Percentiles rank a stretch among this genome's conserved stretches.
Evolutionary conservation across 192 early-diverging fungal genomes (phyloP).

Genomic region (Gorgonomyces haynaldii): DNA sequence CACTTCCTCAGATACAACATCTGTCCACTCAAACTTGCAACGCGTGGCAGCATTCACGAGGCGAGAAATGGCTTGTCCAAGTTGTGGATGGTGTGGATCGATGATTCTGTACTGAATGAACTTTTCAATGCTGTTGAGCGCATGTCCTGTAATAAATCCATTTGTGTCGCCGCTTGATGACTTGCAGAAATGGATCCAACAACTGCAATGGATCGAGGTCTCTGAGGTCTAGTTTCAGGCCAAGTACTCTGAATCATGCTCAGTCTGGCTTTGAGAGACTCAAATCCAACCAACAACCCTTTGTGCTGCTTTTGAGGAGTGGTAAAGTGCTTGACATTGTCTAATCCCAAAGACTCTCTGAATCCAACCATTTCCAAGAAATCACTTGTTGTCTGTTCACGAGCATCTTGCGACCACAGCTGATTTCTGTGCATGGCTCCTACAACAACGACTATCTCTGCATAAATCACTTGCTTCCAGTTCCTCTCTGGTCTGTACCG

Average conservation of each 20-base stretch:
- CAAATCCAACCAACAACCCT: slow-evolving; percentile 58
- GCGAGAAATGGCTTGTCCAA: slow-evolving; percentile 56
- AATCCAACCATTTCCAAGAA: slow-evolving; percentile 60
- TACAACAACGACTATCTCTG: slow-evolving; percentile 63
- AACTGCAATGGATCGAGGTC: slow-evolving; percentile 48
- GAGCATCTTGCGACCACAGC: slow-evolving; percentile 42
- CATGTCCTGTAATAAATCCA: slow-evolving; percentile 84
- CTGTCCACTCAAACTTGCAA: slow-evolving; percentile 93
- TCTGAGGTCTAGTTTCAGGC: slow-evolving; percentile 14
- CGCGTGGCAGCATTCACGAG: slow-evolving; percentile 78
- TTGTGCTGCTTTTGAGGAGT: slow-evolving; percentile 34
- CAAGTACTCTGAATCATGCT: slow-evolving; percentile 32
- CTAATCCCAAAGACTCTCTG: background rate
- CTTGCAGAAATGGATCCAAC: slow-evolving; percentile 85
- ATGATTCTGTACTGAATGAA: slow-evolving; percentile 78
- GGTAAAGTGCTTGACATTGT: slow-evolving; percentile 2
- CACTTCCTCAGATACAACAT: slow-evolving; percentile 86
- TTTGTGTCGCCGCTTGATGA: slow-evolving; percentile 89
- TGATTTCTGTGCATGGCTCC: slow-evolving; percentile 73
- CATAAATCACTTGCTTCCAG: slow-evolving; percentile 59
- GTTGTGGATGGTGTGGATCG: slow-evolving; percentile 49
- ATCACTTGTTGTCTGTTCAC: slow-evolving; percentile 27
- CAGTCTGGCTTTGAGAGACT: slow-evolving; percentile 46
- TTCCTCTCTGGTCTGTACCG: slow-evolving; percentile 35
- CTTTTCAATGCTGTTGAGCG: slow-evolving; percentile 80